phyloP scores from a whole-genome alignment of 257 asterid genomes.

The Haberlea rhodopensis region DNA sequence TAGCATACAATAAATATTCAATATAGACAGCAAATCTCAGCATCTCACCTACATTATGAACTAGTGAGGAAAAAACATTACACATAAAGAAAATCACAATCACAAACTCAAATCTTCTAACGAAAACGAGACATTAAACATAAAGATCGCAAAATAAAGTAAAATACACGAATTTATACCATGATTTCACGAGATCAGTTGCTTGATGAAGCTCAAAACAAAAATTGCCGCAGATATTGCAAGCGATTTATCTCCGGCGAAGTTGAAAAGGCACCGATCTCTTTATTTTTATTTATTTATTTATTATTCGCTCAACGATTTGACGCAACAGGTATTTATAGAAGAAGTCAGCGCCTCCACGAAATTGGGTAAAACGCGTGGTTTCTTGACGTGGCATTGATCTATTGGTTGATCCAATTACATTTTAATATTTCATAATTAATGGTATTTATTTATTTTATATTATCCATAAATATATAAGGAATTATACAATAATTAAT shows the following conservation, averaged over 20 bases:
- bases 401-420: slow-evolving; percentile 17
- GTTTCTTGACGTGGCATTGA: slow-evolving; percentile 27
- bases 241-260: slow-evolving; percentile 29
- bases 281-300: background rate
- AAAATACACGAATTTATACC: slow-evolving; percentile 31
- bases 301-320: background rate
- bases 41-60: background rate
- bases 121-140: slow-evolving; percentile 1
- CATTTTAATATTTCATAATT: too few relatives aligned
- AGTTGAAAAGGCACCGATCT: slow-evolving; percentile 25
- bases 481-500: too few relatives aligned
- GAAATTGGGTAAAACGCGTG: slow-evolving; percentile 32
- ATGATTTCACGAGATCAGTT: slow-evolving; percentile 38
- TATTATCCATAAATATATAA: too few relatives aligned
- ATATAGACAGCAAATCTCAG: background rate
- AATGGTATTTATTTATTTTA: too few relatives aligned
- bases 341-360: slow-evolving; percentile 14
- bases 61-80: background rate
- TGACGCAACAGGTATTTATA: slow-evolving; percentile 15
- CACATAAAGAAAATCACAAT: background rate
- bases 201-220: slow-evolving; percentile 11
- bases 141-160: background rate
- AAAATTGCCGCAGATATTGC: slow-evolving; percentile 29
- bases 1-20: background rate
- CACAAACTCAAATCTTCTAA: background rate